A percentile compares a stretch with the other conserved stretches of the same genome.
phyloP scores from a whole-genome alignment of 2,329 filamentous ascomycete genomes.

The Alternaria atra region DNA sequence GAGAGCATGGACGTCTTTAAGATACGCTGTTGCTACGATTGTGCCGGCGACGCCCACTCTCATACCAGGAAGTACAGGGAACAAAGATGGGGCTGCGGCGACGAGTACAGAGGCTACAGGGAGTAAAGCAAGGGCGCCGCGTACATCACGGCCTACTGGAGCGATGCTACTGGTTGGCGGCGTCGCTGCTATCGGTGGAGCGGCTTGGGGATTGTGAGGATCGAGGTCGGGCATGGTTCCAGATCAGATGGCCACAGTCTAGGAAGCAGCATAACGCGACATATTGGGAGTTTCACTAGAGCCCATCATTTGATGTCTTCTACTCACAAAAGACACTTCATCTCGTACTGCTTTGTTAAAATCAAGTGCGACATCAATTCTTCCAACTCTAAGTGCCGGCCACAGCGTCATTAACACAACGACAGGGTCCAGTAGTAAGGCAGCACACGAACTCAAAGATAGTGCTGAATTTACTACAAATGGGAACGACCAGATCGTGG shows the following conservation, averaged over 20 bases:
- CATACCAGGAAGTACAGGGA: neutral
- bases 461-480: too few relatives aligned
- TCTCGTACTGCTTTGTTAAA: too few relatives aligned
- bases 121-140: constrained; percentile 2
- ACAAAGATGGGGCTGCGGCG: neutral
- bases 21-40: constrained; percentile 16
- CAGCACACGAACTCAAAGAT: too few relatives aligned
- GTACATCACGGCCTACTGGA: neutral
- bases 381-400: too few relatives aligned
- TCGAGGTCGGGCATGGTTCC: neutral
- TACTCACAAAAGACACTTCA: too few relatives aligned
- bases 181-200: constrained; percentile 8
- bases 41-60: neutral
- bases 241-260: too few relatives aligned
- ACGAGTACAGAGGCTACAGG: neutral
- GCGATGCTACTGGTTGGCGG: constrained; percentile 1
- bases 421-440: too few relatives aligned
- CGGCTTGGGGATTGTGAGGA: neutral
- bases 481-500: too few relatives aligned
- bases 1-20: neutral
- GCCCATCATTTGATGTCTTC: too few relatives aligned
- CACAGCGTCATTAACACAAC: too few relatives aligned
- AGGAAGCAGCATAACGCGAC: constrained; percentile 11
- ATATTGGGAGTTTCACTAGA: too few relatives aligned
- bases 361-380: too few relatives aligned